A percentile compares a stretch with the other conserved stretches of the same genome.
phyloP scores from a whole-genome alignment of 306 rosid genomes.

The Ziziphus jujuba region DNA sequence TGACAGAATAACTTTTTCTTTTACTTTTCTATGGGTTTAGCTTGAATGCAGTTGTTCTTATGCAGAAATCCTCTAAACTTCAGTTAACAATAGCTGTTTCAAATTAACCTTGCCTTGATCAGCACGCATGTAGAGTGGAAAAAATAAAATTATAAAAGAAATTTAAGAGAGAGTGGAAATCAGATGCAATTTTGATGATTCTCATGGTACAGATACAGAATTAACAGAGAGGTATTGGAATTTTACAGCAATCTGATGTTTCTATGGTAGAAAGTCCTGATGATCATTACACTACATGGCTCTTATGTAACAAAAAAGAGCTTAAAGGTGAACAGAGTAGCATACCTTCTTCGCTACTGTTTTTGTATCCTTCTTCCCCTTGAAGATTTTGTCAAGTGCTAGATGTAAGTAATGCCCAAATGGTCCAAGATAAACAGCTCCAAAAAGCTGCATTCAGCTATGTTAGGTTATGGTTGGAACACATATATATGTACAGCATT shows the following conservation, averaged over 20 bases:
- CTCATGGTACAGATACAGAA: not conserved
- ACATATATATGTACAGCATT: not conserved
- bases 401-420: conserved; percentile 78
- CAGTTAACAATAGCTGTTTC: not conserved
- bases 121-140: not conserved
- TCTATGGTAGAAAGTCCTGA: conserved; percentile 3
- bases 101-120: too few species aligned
- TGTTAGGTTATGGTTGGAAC: not conserved
- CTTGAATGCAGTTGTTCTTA: too few species aligned
- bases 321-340: conserved; percentile 15
- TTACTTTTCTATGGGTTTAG: not conserved
- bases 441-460: conserved; percentile 62
- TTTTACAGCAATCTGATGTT: not conserved
- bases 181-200: not conserved
- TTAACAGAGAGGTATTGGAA: too few species aligned
- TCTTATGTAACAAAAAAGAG: conserved; percentile 11
- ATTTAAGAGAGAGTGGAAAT: not conserved
- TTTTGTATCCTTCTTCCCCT: conserved; percentile 86
- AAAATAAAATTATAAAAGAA: not conserved
- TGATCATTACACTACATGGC: not conserved
- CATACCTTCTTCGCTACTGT: conserved; percentile 87
- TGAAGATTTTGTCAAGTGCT: conserved; percentile 74
- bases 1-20: not conserved
- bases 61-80: not conserved
- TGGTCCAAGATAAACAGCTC: conserved; percentile 94